Evolutionary conservation across 2,329 filamentous ascomycete genomes (phyloP), one percentile per base, ranked within the genome.

Genomic region (Fusarium continuum): DNA sequence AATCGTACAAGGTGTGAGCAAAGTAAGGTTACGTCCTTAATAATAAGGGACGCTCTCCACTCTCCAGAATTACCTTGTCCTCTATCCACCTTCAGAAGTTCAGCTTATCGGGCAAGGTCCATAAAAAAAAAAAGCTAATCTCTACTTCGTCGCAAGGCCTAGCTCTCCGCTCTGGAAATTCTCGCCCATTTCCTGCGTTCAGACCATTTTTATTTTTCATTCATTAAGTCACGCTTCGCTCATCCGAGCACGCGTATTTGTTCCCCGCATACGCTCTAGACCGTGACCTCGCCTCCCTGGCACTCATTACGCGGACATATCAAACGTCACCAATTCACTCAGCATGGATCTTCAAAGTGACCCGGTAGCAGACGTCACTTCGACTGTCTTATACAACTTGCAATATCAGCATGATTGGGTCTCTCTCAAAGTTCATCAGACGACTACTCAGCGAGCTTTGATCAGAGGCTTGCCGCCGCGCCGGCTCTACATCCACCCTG

Each of bases 331-430:
- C 34, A 16, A 35, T 51, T 26, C 34, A 26, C 44, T 44, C 44
- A 31, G 26, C 22, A 70, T 70, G 65, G 51, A 64, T 45, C 45
- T 22, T 38, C 22, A 29, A 41, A 56, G 48, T 29, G 44, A 40
- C 25, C 49, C 68, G 8, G 53, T 72, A 22, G 49, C 36, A 35
- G 57, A 71, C 43, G 68, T 80, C 52, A 70, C 76, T 11, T 54
- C 68, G 13, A 70, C 86, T 44, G 87, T 93, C 44, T 79, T 86
- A 48, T 84, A 89, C 74, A 93, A 93, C 74, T 85, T 95, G 41
- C 81, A 85, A 67, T 82, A 90, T 73, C 90, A 93, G 74, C 91
- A 94, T 75, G 84, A 88, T 72, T 95, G 91, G 91, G 85, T 84
- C 19, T 74, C 81, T 19, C 76, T 93, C 39, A 75, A 82, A 43